Conservation (phyloP, 2,329 filamentous ascomycete species). For the Fusarium sp. region DNA sequence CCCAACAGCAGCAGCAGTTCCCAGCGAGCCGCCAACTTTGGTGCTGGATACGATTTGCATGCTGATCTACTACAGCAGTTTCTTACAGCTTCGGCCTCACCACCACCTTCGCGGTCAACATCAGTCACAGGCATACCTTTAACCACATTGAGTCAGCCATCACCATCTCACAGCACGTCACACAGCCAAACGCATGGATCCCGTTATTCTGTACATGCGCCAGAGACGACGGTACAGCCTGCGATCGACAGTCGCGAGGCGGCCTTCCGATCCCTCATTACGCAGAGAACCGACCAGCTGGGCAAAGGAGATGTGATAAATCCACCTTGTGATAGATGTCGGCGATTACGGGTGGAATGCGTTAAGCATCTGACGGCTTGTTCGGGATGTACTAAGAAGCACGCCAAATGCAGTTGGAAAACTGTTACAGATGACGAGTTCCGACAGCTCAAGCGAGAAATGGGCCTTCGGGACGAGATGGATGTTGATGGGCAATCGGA, state of each 20-base stretch:
- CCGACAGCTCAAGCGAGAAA: constrained; percentile 49
- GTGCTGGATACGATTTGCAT: constrained; percentile 63
- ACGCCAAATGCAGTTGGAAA: constrained; percentile 90
- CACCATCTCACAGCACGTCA: constrained; percentile 45
- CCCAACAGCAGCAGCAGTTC: constrained; percentile 44
- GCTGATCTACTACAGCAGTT: constrained; percentile 71
- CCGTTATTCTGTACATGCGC: constrained; percentile 39
- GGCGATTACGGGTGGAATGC: constrained; percentile 84
- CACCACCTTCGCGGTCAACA: constrained; percentile 48
- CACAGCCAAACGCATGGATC: constrained; percentile 39
- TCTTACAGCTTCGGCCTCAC: constrained; percentile 42
- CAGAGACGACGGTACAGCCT: constrained; percentile 46
- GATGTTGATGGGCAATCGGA: constrained; percentile 39
- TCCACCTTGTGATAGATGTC: constrained; percentile 89
- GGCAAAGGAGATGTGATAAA: constrained; percentile 80
- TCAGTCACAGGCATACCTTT: constrained; percentile 49
- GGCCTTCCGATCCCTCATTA: constrained; percentile 70
- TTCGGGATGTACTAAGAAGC: constrained; percentile 89
- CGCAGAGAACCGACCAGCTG: constrained; percentile 81
- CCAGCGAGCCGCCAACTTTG: constrained; percentile 46
- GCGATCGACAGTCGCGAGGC: constrained; percentile 51
- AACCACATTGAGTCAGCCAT: constrained; percentile 46
- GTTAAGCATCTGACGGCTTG: constrained; percentile 90
- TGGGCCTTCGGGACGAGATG: constrained; percentile 42
- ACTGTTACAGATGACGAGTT: constrained; percentile 82